phyloP scores from a whole-genome alignment of 768 basidiomycete species.

The Lepiota brunneoincarnata region DNA sequence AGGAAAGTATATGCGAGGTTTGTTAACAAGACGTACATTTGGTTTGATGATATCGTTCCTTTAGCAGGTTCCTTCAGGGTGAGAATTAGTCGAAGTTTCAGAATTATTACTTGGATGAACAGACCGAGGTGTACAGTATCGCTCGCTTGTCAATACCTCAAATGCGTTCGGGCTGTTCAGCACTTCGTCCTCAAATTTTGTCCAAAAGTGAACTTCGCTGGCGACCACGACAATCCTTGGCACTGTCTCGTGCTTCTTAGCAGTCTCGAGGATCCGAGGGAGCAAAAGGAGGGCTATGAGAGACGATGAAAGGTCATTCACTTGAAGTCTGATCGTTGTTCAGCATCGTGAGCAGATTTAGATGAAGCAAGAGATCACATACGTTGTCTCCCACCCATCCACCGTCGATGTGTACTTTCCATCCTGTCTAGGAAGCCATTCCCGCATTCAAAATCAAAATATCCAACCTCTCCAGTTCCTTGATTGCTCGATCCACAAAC shows the following conservation, averaged over 20 bases:
- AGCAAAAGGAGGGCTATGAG: constrained; percentile 37
- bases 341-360: background rate
- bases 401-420: constrained; percentile 22
- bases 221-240: constrained; percentile 36
- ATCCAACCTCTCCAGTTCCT: constrained; percentile 34
- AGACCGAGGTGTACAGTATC: constrained; percentile 21
- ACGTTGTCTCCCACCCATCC: constrained; percentile 50
- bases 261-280: constrained; percentile 35
- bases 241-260: constrained; percentile 20
- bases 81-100: background rate
- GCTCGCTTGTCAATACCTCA: constrained; percentile 25
- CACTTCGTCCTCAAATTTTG: constrained; percentile 19
- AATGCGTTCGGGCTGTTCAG: constrained; percentile 22
- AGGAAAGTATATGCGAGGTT: background rate
- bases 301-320: constrained; percentile 38
- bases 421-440: background rate
- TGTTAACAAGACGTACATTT: constrained; percentile 26
- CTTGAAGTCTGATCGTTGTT: constrained; percentile 35
- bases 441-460: constrained; percentile 46
- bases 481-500: constrained; percentile 32
- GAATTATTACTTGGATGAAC: background rate
- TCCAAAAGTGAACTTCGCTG: constrained; percentile 36
- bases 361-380: constrained; percentile 2
- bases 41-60: constrained; percentile 25
- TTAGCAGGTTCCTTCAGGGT: background rate